Evolutionary conservation across 2,329 filamentous ascomycete genomes (phyloP).

Genomic region (Beauveria bassiana): DNA sequence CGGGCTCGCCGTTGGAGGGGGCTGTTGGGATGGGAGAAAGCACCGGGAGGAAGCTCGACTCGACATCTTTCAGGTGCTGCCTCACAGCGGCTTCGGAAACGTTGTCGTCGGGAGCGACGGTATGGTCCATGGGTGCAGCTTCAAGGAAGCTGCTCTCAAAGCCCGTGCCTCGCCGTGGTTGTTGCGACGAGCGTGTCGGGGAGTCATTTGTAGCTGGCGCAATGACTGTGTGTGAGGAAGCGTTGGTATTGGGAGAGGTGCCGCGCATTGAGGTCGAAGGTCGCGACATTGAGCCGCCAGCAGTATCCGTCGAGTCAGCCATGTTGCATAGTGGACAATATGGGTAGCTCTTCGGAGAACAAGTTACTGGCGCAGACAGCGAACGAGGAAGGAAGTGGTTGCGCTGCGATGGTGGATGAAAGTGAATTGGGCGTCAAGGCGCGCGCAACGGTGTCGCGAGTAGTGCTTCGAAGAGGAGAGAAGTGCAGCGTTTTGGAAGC

Average conservation of each 20-base stretch:
- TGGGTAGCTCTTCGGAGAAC: not conserved
- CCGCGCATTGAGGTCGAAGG: slow-evolving; percentile 7
- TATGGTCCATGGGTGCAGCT: slow-evolving; percentile 28
- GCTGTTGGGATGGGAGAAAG: slow-evolving; percentile 47
- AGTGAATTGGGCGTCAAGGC: not conserved
- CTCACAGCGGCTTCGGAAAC: slow-evolving; percentile 45
- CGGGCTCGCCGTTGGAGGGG: slow-evolving; percentile 26
- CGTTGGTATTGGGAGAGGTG: not conserved
- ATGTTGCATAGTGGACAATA: slow-evolving; percentile 10
- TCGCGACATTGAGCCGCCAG: slow-evolving; percentile 8
- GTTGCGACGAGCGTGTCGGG: slow-evolving; percentile 13
- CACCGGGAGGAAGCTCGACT: slow-evolving; percentile 56
- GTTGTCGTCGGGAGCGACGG: slow-evolving; percentile 33
- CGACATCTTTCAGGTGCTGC: slow-evolving; percentile 53
- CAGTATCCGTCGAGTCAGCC: slow-evolving; percentile 6
- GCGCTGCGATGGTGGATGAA: not conserved
- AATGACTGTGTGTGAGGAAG: slow-evolving; percentile 14
- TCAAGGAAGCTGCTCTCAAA: slow-evolving; percentile 37
- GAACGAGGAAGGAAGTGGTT: not conserved
- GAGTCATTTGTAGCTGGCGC: not conserved
- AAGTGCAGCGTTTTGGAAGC: not conserved
- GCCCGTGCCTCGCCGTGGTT: slow-evolving; percentile 3
- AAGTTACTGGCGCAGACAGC: not conserved
- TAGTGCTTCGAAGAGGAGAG: not conserved
- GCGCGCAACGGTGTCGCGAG: not conserved